These are phyloP conservation scores for Davidsoniella virescens DNA, from an alignment of 2,329 filamentous ascomycete species.

Conservation along the genomic window DNA sequence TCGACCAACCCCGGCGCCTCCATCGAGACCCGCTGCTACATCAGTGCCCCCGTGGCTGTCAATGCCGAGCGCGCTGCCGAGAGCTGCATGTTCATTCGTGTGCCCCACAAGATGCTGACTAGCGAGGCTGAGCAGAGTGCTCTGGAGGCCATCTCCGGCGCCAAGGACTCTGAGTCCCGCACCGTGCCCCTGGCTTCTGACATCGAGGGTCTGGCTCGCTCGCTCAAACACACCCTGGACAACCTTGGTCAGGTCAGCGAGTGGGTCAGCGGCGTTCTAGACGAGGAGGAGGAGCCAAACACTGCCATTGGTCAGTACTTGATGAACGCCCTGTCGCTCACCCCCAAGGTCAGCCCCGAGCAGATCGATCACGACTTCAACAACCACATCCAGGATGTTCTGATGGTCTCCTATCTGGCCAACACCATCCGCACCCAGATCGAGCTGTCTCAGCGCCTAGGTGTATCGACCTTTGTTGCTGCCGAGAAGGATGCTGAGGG, in stretches of 20 bases:
- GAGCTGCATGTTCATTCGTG: constrained; percentile 92
- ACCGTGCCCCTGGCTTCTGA: constrained; percentile 63
- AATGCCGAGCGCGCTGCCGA: constrained; percentile 89
- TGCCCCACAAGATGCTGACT: constrained; percentile 87
- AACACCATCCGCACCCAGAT: constrained; percentile 99
- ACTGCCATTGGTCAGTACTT: constrained; percentile 89
- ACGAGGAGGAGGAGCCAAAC: constrained; percentile 80
- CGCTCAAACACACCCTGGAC: constrained; percentile 71
- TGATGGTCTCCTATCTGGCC: constrained; percentile 93
- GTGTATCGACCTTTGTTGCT: constrained; percentile 50
- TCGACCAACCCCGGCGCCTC: constrained; percentile 77
- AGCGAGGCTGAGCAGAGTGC: constrained; percentile 51
- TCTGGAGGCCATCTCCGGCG: constrained; percentile 69
- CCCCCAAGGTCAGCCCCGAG: constrained; percentile 80
- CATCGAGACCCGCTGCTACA: constrained; percentile 84
- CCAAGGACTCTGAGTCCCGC: constrained; percentile 63
- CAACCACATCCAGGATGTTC: constrained; percentile 97
- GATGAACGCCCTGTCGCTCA: constrained; percentile 80
- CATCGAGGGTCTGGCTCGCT: constrained; percentile 73
- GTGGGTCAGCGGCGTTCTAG: constrained; percentile 85
- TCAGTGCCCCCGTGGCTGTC: constrained; percentile 85
- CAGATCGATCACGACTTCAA: constrained; percentile 98
- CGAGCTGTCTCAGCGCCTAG: constrained; percentile 87
- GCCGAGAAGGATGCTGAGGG: constrained; percentile 34
- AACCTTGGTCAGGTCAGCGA: constrained; percentile 82